Evolutionary conservation across 108 stramenopile species (phyloP), one percentile per base, ranked within the genome.

Genomic region (Craspedostauros australis): DNA sequence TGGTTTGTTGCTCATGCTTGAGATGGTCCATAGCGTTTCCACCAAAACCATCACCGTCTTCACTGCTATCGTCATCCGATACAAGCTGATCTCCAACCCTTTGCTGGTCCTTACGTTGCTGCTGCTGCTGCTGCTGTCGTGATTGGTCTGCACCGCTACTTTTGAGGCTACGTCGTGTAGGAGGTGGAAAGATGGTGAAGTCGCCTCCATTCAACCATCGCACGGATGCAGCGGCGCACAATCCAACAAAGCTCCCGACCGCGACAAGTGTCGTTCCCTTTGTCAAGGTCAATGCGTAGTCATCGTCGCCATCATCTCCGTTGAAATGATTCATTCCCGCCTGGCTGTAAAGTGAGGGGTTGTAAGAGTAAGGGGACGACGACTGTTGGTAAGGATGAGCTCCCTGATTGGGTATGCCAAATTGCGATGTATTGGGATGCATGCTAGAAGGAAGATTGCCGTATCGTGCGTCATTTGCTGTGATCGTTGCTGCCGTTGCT

Each of bases 131-230:
- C 16, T 19, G 43, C 8, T 16, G 16, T 8, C n/a, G n/a, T 19
- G 11, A 15, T 8, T 49, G 12, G 9, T 11, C 0, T 27, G 12
- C 4, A n/a, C 4, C 30, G 53, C 39, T 54, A 39, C 6, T 54
- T 20, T 54, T 40, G 34, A 24, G 16, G 40, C 7, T 19, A 25
- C 4, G 16, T 20, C 20, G 20, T 18, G 22, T 19, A 3, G 86
- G 76, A 29, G 79, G 74, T 21, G 89, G 89, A 47, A 84, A 76
- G 20, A 91, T 21, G 7, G 66, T 60, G 64, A 91, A 91, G 41
- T 84, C 85, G 11, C 84, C 89, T 19, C 89, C 89, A 64, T 91
- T 91, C 48, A 91, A 54, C 89, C 89, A 91, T 50, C 89, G 80
- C 0, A 79, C 37, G 5, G 85, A 80, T 11, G 89, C 89, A 16